A percentile compares a stretch with the other conserved stretches of the same genome.
Conservation (phyloP, 257 asterid genomes). For the Striga asiatica region DNA sequence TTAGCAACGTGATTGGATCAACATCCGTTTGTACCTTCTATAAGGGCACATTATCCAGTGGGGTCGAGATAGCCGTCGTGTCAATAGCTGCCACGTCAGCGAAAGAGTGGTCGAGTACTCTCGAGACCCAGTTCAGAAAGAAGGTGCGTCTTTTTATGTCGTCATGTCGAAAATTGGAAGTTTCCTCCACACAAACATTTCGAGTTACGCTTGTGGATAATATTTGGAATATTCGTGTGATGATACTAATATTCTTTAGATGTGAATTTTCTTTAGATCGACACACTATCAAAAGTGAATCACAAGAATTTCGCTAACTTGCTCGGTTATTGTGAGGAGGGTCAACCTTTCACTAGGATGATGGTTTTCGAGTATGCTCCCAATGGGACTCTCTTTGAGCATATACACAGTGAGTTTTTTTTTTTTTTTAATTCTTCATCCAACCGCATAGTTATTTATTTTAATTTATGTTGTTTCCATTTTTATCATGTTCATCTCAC, state of each 20-base stretch:
- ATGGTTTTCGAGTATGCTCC: slow-evolving; percentile 93
- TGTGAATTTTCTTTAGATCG: slow-evolving; percentile 35
- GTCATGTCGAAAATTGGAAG: not conserved
- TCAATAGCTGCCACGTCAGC: slow-evolving; percentile 43
- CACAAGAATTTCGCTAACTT: slow-evolving; percentile 81
- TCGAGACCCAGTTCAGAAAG: slow-evolving; percentile 59
- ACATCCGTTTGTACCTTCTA: slow-evolving; percentile 51
- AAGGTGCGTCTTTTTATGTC: slow-evolving; percentile 34
- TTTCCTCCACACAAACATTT: not conserved
- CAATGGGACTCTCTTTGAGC: slow-evolving; percentile 87
- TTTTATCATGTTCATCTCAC: no score
- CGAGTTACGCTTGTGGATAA: not conserved
- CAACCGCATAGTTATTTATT: no score
- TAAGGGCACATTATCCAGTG: slow-evolving; percentile 79
- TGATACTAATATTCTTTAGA: not conserved
- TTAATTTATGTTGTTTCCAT: no score
- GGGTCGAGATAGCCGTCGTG: slow-evolving; percentile 83
- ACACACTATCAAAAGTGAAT: slow-evolving; percentile 56
- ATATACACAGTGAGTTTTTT: slow-evolving; percentile 62
- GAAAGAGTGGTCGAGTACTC: slow-evolving; percentile 69
- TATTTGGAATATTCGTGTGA: not conserved
- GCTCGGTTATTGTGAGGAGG: slow-evolving; percentile 70
- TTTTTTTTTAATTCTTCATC: no score
- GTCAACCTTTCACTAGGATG: slow-evolving; percentile 79
- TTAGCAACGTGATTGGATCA: slow-evolving; percentile 78